Base-by-base conservation (phyloP, 2,329 filamentous ascomycete species). In the Xylaria digitata region DNA sequence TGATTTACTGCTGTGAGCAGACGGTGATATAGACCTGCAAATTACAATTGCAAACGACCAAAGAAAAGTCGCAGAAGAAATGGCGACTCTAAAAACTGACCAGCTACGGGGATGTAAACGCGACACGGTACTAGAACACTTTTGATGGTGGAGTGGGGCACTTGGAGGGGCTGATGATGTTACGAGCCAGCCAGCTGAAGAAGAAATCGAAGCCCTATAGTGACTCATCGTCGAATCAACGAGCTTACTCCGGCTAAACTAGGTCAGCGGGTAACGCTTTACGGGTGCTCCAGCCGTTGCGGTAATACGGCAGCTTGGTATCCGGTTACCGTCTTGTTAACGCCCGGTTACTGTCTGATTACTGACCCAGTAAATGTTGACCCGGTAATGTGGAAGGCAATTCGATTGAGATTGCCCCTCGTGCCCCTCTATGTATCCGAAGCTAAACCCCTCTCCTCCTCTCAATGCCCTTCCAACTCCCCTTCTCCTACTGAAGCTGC, bases 41-140 rank as follows among this genome's bases (percentile, higher is more conserved):
- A 48, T 17, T 61, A 17, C 26, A 26, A 45, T 17, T 48, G 32
- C 23, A 55, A 54, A 58, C 32, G 19, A 37, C 53, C 17, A 19
- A 43, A 52, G 37, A 63, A 66, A 66, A 59, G 64, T 40, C 53
- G 48, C 64, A 56, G 32, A 48, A 53, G 49, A 66, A 62, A 66
- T 57, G 59, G 37, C 59, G 49, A 19, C 23, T 52, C 26, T 32
- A 40, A 58, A 57, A 48, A 43, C 34, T 43, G 37, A 42, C 59
- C 64, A 53, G 59, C 53, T 45, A 58, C 64, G 64, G 64, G 63
- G 60, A 21, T 30, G 54, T n/a, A 55, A 56, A 56, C 60, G 63
- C 58, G 53, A 59, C 54, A 37, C 53, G 46, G 43, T 23, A 46
- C 45, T 9, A n/a, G 43, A 55, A 49, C 32, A 42, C 45, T 65